Evolutionary conservation across 805 yeast species (phyloP).

Genomic region (Zygosaccharomyces gambellarensis): DNA sequence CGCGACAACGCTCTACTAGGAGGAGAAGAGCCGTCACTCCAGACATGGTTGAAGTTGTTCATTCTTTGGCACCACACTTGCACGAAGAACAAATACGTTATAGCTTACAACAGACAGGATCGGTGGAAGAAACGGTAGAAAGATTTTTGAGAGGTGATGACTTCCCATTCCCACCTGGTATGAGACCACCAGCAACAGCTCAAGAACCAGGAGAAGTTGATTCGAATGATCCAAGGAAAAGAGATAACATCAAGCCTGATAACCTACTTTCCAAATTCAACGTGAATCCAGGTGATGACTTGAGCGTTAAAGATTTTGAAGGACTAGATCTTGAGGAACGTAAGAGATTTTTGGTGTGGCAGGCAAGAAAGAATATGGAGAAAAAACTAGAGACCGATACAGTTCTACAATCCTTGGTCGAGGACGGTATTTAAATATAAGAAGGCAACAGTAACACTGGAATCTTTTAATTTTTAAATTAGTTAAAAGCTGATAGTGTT

Average conservation of each 20-base stretch:
- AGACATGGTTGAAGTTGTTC: conserved; percentile 82
- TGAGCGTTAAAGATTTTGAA: conserved; percentile 13
- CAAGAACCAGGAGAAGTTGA: conserved; percentile 1
- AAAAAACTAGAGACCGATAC: conserved; percentile 12
- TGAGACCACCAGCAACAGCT: conserved; percentile 17
- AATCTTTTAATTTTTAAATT: background rate
- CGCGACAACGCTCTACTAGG: conserved; percentile 8
- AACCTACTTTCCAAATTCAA: conserved; percentile 28
- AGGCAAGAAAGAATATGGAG: conserved; percentile 57
- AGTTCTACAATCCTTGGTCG: conserved; percentile 3
- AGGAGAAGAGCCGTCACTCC: conserved; percentile 50
- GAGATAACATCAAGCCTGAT: conserved; percentile 30
- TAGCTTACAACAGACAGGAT: conserved; percentile 72
- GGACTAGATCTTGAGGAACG: conserved; percentile 28
- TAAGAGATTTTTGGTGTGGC: conserved; percentile 45
- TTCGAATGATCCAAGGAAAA: conserved; percentile 29
- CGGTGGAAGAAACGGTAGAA: conserved; percentile 76
- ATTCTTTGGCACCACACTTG: conserved; percentile 71
- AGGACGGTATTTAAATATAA: conserved; percentile 4
- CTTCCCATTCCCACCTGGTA: conserved; percentile 53
- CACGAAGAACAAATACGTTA: conserved; percentile 64
- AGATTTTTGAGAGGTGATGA: conserved; percentile 56
- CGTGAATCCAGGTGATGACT: conserved; percentile 21
- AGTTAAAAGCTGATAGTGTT: background rate
- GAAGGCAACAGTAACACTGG: background rate